Conservation (phyloP, 2,329 filamentous ascomycete species). For the Colletotrichum sp. region DNA sequence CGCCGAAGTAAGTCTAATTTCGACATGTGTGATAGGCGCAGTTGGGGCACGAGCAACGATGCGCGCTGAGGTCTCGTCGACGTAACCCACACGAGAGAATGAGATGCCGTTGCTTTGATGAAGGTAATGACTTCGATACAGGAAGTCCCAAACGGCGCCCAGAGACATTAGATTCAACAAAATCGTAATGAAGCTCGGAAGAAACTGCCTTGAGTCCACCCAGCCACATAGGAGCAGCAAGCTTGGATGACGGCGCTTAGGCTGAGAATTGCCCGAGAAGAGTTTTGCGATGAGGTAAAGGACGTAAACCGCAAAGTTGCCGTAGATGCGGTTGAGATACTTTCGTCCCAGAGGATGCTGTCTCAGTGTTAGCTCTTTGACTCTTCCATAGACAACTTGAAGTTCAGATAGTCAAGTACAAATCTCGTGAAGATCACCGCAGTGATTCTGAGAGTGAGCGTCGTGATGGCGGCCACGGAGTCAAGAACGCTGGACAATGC, state of each 20-base stretch:
- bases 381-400: too few relatives aligned
- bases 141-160: constrained; percentile 48
- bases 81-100: constrained; percentile 68
- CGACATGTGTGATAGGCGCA: constrained; percentile 35
- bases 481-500: not conserved
- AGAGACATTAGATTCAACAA: not conserved
- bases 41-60: constrained; percentile 65
- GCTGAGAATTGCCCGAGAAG: not conserved
- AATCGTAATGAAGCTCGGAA: not conserved
- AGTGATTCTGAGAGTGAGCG: not conserved
- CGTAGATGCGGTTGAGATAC: constrained; percentile 5
- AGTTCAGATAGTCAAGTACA: not conserved
- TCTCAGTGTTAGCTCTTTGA: not conserved
- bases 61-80: constrained; percentile 64
- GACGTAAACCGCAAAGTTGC: not conserved
- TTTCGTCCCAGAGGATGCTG: constrained; percentile 6
- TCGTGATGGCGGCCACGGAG: not conserved
- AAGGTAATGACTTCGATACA: constrained; percentile 59
- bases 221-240: not conserved
- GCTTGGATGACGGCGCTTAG: not conserved
- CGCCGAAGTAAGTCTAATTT: constrained; percentile 32
- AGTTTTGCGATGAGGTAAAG: not conserved
- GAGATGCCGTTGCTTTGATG: constrained; percentile 62
- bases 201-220: not conserved
- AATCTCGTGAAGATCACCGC: constrained; percentile 4